These are phyloP conservation scores for Diaporthe citriasiana DNA, from an alignment of 2,329 filamentous ascomycete genomes.

Conservation along the genomic window DNA sequence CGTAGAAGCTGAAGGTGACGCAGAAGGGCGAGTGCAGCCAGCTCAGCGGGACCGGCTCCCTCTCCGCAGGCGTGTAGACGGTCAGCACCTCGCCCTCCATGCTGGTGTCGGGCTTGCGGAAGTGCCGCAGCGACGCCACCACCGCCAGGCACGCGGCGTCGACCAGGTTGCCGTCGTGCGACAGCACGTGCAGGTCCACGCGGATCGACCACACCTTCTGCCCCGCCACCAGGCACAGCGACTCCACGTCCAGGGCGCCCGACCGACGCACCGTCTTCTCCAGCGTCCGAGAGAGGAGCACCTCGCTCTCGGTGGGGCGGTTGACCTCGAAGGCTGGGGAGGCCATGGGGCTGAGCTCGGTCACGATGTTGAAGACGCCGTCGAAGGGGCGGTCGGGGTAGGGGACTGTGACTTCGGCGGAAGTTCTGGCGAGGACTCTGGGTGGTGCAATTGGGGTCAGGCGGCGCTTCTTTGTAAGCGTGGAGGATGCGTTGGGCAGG, in stretches of 20 bases:
- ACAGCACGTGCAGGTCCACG: constrained; percentile 91
- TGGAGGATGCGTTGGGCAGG: not conserved
- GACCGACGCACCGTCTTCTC: constrained; percentile 96
- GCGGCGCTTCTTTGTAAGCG: not conserved
- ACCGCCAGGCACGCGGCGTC: constrained; percentile 90
- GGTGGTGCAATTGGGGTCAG: constrained; percentile 35
- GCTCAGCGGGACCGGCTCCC: constrained; percentile 90
- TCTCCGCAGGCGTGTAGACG: constrained; percentile 85
- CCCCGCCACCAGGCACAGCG: constrained; percentile 91
- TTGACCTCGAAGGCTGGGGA: constrained; percentile 91
- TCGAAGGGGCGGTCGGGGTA: constrained; percentile 93
- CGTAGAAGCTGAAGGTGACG: constrained; percentile 89
- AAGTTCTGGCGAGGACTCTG: constrained; percentile 87
- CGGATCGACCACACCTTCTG: constrained; percentile 93
- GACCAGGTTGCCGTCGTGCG: constrained; percentile 90
- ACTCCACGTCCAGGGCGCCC: constrained; percentile 93
- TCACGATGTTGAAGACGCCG: constrained; percentile 91
- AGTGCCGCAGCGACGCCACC: constrained; percentile 90
- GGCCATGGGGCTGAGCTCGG: constrained; percentile 93
- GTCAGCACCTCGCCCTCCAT: constrained; percentile 88
- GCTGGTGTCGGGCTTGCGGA: constrained; percentile 88
- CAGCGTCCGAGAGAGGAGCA: constrained; percentile 87
- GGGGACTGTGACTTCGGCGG: constrained; percentile 88
- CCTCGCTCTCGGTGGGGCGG: constrained; percentile 85
- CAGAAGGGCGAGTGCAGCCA: constrained; percentile 95